Conservation (phyloP, 192 early-diverging fungal species). For the Entomortierella chlamydospora region DNA sequence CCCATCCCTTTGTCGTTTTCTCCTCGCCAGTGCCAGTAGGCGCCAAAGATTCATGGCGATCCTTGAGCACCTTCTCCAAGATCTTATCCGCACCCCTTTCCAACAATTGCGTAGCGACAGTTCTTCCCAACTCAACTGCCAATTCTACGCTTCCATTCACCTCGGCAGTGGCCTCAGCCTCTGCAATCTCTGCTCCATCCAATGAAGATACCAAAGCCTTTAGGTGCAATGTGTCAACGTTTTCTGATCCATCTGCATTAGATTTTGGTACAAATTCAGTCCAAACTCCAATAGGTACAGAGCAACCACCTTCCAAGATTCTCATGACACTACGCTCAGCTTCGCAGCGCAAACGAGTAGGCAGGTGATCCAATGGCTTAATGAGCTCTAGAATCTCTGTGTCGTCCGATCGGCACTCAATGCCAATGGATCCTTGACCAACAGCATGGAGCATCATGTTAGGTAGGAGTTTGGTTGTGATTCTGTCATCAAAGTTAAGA, state of each 20-base stretch:
- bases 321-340: slow-evolving; percentile 92
- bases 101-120: slow-evolving; percentile 55
- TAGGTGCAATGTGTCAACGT: slow-evolving; percentile 59
- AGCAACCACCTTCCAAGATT: slow-evolving; percentile 93
- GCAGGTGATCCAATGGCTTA: slow-evolving; percentile 72
- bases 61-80: slow-evolving; percentile 40
- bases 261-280: slow-evolving; percentile 58
- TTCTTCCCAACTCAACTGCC: slow-evolving; percentile 55
- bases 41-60: slow-evolving; percentile 25
- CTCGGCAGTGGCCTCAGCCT: slow-evolving; percentile 56
- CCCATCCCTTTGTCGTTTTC: slow-evolving; percentile 46
- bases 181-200: slow-evolving; percentile 77
- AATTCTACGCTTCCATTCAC: slow-evolving; percentile 42
- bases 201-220: slow-evolving; percentile 78
- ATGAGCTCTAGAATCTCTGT: slow-evolving; percentile 58
- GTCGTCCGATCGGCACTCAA: slow-evolving; percentile 86
- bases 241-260: slow-evolving; percentile 2
- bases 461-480: slow-evolving; percentile 74
- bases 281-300: slow-evolving; percentile 91
- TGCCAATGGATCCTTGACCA: slow-evolving; percentile 90
- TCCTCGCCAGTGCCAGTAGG: slow-evolving; percentile 41
- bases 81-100: slow-evolving; percentile 56
- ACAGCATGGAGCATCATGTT: slow-evolving; percentile 85
- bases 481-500: slow-evolving; percentile 72
- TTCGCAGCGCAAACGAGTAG: slow-evolving; percentile 73